Conservation (phyloP, 352 stramenopile genomes). For the Globisporangium spinosum region DNA sequence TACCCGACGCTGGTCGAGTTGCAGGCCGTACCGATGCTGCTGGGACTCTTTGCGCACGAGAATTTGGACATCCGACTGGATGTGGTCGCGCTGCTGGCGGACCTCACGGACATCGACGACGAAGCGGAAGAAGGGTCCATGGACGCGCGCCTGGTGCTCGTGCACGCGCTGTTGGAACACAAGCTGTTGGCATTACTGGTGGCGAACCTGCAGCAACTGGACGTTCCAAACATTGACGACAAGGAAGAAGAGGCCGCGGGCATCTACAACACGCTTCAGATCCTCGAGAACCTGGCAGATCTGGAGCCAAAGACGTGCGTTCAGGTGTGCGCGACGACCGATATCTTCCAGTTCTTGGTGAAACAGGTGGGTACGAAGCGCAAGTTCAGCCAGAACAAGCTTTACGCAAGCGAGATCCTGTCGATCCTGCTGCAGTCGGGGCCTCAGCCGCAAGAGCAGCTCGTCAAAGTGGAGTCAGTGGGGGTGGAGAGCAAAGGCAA, state of each 20-base stretch:
- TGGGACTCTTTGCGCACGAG: constrained; percentile 77
- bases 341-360: constrained; percentile 60
- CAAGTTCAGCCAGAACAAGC: constrained; percentile 67
- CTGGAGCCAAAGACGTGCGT: constrained; percentile 44
- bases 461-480: constrained; percentile 23
- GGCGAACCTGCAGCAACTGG: constrained; percentile 40
- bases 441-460: constrained; percentile 31
- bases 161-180: constrained; percentile 56
- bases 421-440: constrained; percentile 81
- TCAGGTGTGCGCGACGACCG: constrained; percentile 41
- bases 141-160: constrained; percentile 36
- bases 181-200: constrained; percentile 55
- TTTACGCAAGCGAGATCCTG: constrained; percentile 83
- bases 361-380: constrained; percentile 34
- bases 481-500: constrained; percentile 11
- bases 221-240: constrained; percentile 23
- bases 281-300: constrained; percentile 77
- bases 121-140: constrained; percentile 24
- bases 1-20: constrained; percentile 51
- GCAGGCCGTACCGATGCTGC: constrained; percentile 58
- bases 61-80: constrained; percentile 74
- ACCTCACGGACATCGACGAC: constrained; percentile 71
- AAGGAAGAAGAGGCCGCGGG: constrained; percentile 65
- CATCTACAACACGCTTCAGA: constrained; percentile 77
- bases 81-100: constrained; percentile 53